Percentiles rank a stretch among this genome's conserved stretches.
Conservation (phyloP, 192 early-diverging fungal genomes). For the Podila epigama region DNA sequence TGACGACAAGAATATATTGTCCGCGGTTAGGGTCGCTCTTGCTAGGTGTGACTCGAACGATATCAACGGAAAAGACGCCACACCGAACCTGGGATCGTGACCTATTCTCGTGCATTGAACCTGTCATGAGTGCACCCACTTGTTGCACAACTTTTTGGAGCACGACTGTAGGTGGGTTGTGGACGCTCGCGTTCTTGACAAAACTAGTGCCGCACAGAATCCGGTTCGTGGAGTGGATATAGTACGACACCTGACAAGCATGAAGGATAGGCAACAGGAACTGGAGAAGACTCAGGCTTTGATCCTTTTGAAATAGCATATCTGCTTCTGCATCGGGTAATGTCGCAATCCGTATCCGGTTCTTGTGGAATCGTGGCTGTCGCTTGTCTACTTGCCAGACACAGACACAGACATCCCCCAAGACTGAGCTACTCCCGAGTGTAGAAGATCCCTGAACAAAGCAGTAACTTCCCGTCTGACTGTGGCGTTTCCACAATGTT, state of each 20-base stretch:
- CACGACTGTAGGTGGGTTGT: not conserved
- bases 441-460: constrained; percentile 19
- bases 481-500: constrained; percentile 20
- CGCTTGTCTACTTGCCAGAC: constrained; percentile 25
- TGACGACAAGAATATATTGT: constrained; percentile 19
- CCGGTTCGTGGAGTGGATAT: constrained; percentile 35
- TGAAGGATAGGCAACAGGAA: constrained; percentile 31
- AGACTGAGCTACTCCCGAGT: constrained; percentile 8
- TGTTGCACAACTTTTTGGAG: constrained; percentile 25
- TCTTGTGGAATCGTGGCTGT: constrained; percentile 38
- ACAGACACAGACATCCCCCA: constrained; percentile 4
- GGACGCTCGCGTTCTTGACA: not conserved
- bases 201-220: constrained; percentile 41
- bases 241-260: constrained; percentile 36
- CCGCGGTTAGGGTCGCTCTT: not conserved
- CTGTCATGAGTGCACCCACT: constrained; percentile 26
- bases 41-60: constrained; percentile 12
- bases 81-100: not conserved
- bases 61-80: constrained; percentile 45
- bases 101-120: no score
- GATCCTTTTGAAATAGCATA: constrained; percentile 32
- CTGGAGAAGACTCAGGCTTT: constrained; percentile 31
- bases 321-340: not conserved
- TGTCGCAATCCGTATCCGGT: constrained; percentile 17
- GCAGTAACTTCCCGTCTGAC: constrained; percentile 25